Percentiles rank a stretch among this genome's conserved stretches.
These are phyloP conservation scores for Tympanopsis confertula DNA, from an alignment of 2,329 filamentous ascomycete species.

Conservation along the genomic window DNA sequence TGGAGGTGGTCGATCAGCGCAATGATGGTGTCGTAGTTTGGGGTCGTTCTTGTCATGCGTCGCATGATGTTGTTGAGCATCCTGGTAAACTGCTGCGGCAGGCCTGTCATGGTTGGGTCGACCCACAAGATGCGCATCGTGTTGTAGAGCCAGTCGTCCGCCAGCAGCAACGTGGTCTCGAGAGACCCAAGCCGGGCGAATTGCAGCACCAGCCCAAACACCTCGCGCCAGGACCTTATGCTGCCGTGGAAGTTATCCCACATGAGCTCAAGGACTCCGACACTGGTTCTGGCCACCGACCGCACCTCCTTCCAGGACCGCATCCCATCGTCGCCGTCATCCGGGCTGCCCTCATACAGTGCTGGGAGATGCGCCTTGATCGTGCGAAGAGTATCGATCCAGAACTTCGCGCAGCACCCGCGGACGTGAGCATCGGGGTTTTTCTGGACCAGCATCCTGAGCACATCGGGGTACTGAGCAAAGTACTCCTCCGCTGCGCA, in stretches of 20 bases:
- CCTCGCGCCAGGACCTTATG: conserved; percentile 63
- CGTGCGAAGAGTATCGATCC: conserved; percentile 37
- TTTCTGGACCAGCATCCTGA: conserved; percentile 55
- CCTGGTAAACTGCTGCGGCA: conserved; percentile 41
- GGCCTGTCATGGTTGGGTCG: conserved; percentile 37
- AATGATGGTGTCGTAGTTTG: conserved; percentile 41
- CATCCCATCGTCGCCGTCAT: conserved; percentile 15
- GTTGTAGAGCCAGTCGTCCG: conserved; percentile 45
- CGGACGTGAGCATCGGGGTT: conserved; percentile 47
- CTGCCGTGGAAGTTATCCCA: conserved; percentile 52
- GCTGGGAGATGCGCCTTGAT: conserved; percentile 36
- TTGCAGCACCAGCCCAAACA: conserved; percentile 58
- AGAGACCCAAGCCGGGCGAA: conserved; percentile 50
- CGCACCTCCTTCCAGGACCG: conserved; percentile 15
- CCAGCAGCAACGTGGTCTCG: conserved; percentile 47
- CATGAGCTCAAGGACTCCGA: conserved; percentile 39
- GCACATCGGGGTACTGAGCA: conserved; percentile 34
- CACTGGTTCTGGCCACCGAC: conserved; percentile 21
- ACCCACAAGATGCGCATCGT: conserved; percentile 48
- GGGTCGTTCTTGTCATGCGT: conserved; percentile 33
- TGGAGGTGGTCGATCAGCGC: conserved; percentile 33
- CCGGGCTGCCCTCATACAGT: conserved; percentile 27
- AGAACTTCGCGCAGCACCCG: conserved; percentile 31
- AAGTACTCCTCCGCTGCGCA: conserved; percentile 52
- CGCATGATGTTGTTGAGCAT: conserved; percentile 40